phyloP scores from a whole-genome alignment of 2,329 filamentous ascomycete genomes.

The Exophiala sp. region DNA sequence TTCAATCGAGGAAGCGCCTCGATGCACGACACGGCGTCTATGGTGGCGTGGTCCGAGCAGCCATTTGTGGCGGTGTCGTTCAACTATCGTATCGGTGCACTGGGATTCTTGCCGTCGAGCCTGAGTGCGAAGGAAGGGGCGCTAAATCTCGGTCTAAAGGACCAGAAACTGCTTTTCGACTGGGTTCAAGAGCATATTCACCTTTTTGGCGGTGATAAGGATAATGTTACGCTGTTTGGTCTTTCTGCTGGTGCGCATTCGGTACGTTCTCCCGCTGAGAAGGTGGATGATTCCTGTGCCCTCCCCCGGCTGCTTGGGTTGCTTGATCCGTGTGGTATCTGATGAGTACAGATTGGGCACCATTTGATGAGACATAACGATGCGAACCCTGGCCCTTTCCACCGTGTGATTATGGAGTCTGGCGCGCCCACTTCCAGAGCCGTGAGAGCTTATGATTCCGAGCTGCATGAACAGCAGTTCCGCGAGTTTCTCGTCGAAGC shows the following conservation, averaged over 20 bases:
- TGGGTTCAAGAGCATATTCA: conserved; percentile 33
- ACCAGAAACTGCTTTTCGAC: conserved; percentile 35
- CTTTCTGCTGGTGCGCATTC: conserved; percentile 36
- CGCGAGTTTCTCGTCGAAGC: conserved; percentile 43
- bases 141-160: conserved; percentile 38
- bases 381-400: conserved; percentile 34
- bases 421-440: conserved; percentile 45
- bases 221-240: conserved; percentile 49
- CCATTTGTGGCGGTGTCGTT: conserved; percentile 42
- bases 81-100: conserved; percentile 43
- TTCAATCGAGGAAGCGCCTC: conserved; percentile 19
- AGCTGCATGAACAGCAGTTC: conserved; percentile 44
- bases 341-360: conserved; percentile 17
- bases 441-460: conserved; percentile 36
- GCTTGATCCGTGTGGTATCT: too few relatives aligned
- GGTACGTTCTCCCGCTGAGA: conserved; percentile 18
- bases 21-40: conserved; percentile 55
- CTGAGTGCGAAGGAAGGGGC: conserved; percentile 31
- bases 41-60: conserved; percentile 46
- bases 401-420: conserved; percentile 45
- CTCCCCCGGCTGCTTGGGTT: too few relatives aligned
- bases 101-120: conserved; percentile 35
- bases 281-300: too few relatives aligned
- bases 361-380: conserved; percentile 35
- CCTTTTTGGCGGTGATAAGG: conserved; percentile 35